phyloP scores from a whole-genome alignment of 352 stramenopile genomes.

The Elongisporangium prolatum region DNA sequence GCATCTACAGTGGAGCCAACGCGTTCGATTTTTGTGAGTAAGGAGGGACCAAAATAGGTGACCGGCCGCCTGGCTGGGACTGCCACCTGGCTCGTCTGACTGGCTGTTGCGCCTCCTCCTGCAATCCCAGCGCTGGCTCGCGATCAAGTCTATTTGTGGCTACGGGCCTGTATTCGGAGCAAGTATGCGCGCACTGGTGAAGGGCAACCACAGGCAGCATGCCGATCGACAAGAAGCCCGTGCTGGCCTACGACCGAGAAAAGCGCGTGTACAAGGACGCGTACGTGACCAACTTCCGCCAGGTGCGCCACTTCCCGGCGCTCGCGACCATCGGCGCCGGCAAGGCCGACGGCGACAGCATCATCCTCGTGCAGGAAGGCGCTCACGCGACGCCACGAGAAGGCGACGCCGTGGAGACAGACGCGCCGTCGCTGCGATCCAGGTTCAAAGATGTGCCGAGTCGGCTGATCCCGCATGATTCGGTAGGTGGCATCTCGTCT shows the following conservation, averaged over 20 bases:
- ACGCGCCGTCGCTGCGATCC: slow-evolving; percentile 6
- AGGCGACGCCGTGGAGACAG: slow-evolving; percentile 2
- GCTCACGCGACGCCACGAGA: slow-evolving; percentile 1
- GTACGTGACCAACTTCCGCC: slow-evolving; percentile 65
- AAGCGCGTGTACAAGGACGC: slow-evolving; percentile 77
- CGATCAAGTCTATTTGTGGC: neutral
- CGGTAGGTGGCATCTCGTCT: slow-evolving; percentile 21
- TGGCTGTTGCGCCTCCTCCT: neutral
- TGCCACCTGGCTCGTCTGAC: neutral
- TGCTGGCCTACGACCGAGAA: slow-evolving; percentile 61
- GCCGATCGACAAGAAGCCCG: slow-evolving; percentile 44
- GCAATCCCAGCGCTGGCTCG: neutral
- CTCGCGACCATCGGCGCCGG: slow-evolving; percentile 46
- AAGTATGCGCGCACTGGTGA: neutral
- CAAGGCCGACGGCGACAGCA: slow-evolving; percentile 43
- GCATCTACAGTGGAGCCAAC: neutral
- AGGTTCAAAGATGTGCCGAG: slow-evolving; percentile 39
- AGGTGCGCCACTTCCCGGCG: slow-evolving; percentile 70
- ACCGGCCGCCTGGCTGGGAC: neutral
- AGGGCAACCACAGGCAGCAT: neutral
- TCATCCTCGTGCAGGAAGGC: slow-evolving; percentile 60
- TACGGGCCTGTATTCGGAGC: neutral
- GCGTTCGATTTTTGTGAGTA: neutral
- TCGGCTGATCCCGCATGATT: slow-evolving; percentile 43
- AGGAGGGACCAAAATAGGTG: neutral